Base-by-base conservation (phyloP, 1,284 basidiomycete species). In the Pulveroboletus sp. region DNA sequence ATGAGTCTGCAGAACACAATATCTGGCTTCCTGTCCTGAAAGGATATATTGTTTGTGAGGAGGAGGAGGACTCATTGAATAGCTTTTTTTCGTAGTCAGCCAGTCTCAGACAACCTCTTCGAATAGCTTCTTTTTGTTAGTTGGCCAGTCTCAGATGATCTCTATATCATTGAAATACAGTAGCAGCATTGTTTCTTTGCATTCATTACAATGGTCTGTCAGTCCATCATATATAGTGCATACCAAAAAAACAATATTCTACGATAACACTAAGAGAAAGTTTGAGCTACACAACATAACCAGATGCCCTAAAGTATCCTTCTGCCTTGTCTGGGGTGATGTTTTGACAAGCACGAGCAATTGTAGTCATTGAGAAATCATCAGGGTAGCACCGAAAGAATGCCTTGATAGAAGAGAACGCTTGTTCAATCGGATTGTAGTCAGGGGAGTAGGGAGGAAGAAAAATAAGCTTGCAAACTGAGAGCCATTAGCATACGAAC, bases 281-380 rank as follows among this genome's bases (percentile, higher is more conserved):
- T 26, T 26, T 46, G 17, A 7, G 32, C 47, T 48, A 48, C 7
- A 48, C 21, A 8, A 48, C 40, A 11, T 62, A 59, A 9, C 44
- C 56, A 0, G 13, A 61, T 19, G 48, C 50, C 6, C 29, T 13
- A 52, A 61, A 61, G 26, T 48, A 61, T 0, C 35, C 52, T 10
- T 50, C 42, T 6, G 42, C 59, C 26, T 61, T 61, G 0, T 61
- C 51, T 1, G 37, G 50, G 0, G 16, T 61, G 26, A 61, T 61
- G 7, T 11, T 57, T 29, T 58, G 51, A 41, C 53, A 61, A 3
- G 51, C 53, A 24, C 2, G 21, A 47, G 7, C 32, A 24, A 48
- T 48, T 17, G 19, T 3, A 2, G 13, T 48, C 19, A 48, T 36
- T 3, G 19, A 24, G 3, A 24, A 12, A 13, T 48, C 15, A 4